Evolutionary conservation across 1,139 yeast species (phyloP), one percentile per base, ranked within the genome.

Genomic region (Pichia sp.): DNA sequence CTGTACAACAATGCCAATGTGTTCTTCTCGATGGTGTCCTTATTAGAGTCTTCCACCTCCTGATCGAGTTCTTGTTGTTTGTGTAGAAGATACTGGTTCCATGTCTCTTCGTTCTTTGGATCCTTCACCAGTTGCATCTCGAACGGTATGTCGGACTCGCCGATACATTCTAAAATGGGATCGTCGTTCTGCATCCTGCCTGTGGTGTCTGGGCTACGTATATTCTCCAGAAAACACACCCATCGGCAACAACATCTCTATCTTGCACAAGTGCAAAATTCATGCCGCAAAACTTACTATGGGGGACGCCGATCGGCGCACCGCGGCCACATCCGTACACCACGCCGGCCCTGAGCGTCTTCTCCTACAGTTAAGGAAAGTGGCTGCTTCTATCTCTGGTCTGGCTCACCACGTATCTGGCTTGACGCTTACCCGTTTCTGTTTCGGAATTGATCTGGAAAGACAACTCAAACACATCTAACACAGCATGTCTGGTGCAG

Each of bases 41-140:
- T 17, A 32, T 21, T 6, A 15, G 8, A 11, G 46, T 35, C 11
- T 46, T 21, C 42, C 28, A 18, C 38, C 31, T 42, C 40, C 12
- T 39, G 20, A 8, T 31, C 42, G 12, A 41, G 19, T 28, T 36
- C 28, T 17, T 36, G 37, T 19, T 49, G 38, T 38, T 74, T 75
- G 54, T 67, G 66, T 36, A 70, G 63, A 39, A 76, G 65, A 62
- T 84, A 85, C 3, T 72, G 61, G 33, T 75, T 55, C 94, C 94
- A 85, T 3, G 68, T 57, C 2, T 69, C 67, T 32, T 74, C 51
- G 39, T 75, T 69, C 22, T 67, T 53, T 0, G 82, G 79, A 31
- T 71, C 66, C 50, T 73, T 70, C 8, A 48, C 17, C 19, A 48
- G 18, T 24, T 44, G 38, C 21, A 40, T 24, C 20, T 53, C 53